Evolutionary conservation across 2,329 filamentous ascomycete species (phyloP).

Genomic region (Penicillium brevicompactum): DNA sequence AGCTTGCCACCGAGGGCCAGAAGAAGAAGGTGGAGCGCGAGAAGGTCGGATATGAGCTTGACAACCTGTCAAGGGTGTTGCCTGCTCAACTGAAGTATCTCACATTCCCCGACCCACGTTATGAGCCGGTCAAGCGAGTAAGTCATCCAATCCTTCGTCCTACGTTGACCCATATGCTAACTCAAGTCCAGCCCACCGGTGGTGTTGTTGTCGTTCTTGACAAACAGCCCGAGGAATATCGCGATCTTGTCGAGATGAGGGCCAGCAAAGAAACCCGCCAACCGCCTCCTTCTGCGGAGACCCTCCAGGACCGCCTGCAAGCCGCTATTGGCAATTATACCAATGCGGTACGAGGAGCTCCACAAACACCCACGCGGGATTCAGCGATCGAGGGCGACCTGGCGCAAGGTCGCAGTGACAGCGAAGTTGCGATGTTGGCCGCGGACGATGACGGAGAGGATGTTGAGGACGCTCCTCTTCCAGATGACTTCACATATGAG

Average conservation of each 20-base stretch:
- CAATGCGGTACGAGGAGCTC: conserved; percentile 18
- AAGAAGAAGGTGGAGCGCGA: conserved; percentile 96
- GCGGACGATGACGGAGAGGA: conserved; percentile 71
- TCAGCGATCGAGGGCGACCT: too few species aligned
- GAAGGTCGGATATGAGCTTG: conserved; percentile 92
- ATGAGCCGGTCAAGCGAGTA: conserved; percentile 91
- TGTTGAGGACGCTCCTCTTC: conserved; percentile 50
- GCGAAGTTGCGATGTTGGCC: conserved; percentile 79
- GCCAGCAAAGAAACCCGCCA: conserved; percentile 69
- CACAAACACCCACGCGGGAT: conserved; percentile 37
- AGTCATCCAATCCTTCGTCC: conserved; percentile 30
- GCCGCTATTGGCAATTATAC: conserved; percentile 34
- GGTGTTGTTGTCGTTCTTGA: conserved; percentile 91
- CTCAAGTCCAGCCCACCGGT: conserved; percentile 71
- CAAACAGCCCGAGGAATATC: conserved; percentile 74
- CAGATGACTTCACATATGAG: conserved; percentile 51
- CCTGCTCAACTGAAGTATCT: conserved; percentile 94
- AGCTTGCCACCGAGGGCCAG: conserved; percentile 59
- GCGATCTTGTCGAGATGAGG: conserved; percentile 85
- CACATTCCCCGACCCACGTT: conserved; percentile 85
- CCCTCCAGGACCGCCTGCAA: conserved; percentile 46
- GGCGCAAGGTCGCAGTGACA: conserved; percentile 45
- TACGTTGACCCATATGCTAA: conserved; percentile 42
- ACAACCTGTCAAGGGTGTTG: conserved; percentile 95
- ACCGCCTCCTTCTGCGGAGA: conserved; percentile 45